Conservation (phyloP, 2,329 filamentous ascomycete genomes). For the Colletotrichum sp. region DNA sequence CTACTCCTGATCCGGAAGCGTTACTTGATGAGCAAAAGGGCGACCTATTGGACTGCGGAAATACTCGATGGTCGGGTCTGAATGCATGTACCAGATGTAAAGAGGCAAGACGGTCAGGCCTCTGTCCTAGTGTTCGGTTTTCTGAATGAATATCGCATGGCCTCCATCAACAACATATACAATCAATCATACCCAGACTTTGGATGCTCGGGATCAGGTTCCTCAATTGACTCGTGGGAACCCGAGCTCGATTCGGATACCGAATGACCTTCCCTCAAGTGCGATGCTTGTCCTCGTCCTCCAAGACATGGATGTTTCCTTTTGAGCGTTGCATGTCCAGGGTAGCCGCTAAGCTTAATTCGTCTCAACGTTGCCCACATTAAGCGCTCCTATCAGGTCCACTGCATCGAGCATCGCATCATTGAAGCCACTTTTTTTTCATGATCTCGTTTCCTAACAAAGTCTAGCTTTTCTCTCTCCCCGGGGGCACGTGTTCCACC, state of each 20-base stretch:
- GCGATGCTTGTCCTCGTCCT: background rate
- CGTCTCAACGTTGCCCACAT: background rate
- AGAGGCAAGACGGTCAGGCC: background rate
- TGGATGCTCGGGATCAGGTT: background rate
- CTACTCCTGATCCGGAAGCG: background rate
- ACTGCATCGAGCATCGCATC: background rate
- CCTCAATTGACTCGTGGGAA: background rate
- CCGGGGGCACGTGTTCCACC: background rate
- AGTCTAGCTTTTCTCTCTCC: background rate
- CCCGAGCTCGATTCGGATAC: background rate
- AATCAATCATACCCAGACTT: background rate
- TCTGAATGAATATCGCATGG: background rate
- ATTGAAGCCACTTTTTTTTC: background rate
- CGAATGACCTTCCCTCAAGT: background rate
- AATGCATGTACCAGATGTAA: background rate
- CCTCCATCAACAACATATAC: background rate
- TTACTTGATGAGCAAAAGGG: background rate
- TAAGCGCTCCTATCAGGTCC: conserved; percentile 1
- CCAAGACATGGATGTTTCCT: background rate
- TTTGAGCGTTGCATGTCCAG: background rate
- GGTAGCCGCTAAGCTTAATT: conserved; percentile 3
- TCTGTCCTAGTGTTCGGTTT: background rate
- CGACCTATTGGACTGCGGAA: background rate
- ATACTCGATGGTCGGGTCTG: background rate
- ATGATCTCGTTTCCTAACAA: background rate